Base-by-base conservation (phyloP, 805 yeast genomes). In the Zygotorulaspora danielsina region DNA sequence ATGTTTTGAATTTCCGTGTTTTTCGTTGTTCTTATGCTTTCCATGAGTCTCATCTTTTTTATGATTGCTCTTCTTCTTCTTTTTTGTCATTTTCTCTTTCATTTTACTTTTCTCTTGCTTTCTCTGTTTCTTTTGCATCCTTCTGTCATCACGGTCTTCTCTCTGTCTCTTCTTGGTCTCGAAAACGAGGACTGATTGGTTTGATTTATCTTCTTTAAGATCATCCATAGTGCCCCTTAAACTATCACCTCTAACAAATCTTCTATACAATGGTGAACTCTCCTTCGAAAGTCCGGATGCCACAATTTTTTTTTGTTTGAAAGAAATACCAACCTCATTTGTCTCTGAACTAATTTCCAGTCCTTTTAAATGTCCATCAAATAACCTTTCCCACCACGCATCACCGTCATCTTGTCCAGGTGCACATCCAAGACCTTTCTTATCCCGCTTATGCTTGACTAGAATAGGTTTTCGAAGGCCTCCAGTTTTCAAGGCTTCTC, bases 371-470 rank as follows among this genome's bases (percentile, higher is more conserved):
- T 88, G 96, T 1, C 96, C 96, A 62, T 90, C 97, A 66, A 93
- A 93, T 32, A 90, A 70, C 48, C 85, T 73, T 50, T 90, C 98
- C 98, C 98, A 90, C 98, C 98, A 90, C 32, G 86, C 82, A 48
- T 85, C 95, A 11, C 80, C 75, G 49, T 86, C 93, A 36, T 78
- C 81, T 7, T 70, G 66, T 17, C 74, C 72, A 33, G 70, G 66
- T 18, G 76, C 79, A 56, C 83, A 81, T 0, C 98, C 98, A 18
- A 90, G 70, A 7, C 98, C 98, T 57, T 87, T 88, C 42, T 79
- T 80, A 56, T 90, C 96, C 51, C 79, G 81, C 64, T 93, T 88
- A 56, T 90, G 97, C 49, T 82, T 83, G 39, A 93, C 96, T 45
- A 90, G 63, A 29, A 90, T 78, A 0, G 98, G 97, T 51, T 79